phyloP scores from a whole-genome alignment of 345 rosid species.

The Euphorbia tirucalli region DNA sequence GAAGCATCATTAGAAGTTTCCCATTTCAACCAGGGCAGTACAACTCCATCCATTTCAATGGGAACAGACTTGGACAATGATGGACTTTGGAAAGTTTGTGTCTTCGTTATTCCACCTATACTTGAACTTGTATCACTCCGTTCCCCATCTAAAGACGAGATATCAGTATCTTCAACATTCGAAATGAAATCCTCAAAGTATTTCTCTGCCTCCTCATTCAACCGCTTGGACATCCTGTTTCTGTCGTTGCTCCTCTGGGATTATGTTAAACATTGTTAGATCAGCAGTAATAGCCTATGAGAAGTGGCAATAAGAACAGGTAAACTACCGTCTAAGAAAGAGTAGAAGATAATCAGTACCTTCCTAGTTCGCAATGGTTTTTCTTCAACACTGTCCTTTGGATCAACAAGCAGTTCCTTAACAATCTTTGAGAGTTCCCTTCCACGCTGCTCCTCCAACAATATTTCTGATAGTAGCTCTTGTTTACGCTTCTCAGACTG shows the following conservation, averaged over 20 bases:
- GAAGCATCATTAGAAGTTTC: constrained; percentile 70
- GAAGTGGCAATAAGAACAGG: constrained; percentile 14
- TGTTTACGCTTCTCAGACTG: constrained; percentile 84
- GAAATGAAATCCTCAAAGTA: constrained; percentile 84
- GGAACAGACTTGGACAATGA: constrained; percentile 38
- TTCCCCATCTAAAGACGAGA: constrained; percentile 91
- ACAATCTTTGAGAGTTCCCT: constrained; percentile 60
- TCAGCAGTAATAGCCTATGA: not conserved
- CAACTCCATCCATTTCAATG: constrained; percentile 82
- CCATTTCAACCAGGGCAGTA: constrained; percentile 93
- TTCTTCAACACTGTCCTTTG: constrained; percentile 39
- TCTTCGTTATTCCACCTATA: constrained; percentile 49
- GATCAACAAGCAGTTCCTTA: constrained; percentile 57
- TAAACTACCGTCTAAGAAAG: not conserved
- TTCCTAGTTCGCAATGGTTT: constrained; percentile 45
- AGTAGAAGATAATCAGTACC: constrained; percentile 36
- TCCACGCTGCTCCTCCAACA: constrained; percentile 65
- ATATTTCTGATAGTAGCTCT: constrained; percentile 59
- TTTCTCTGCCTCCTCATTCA: constrained; percentile 88
- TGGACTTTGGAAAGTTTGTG: constrained; percentile 40
- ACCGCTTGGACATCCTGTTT: constrained; percentile 61
- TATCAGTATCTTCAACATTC: constrained; percentile 88
- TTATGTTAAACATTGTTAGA: not conserved
- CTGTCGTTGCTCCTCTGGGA: constrained; percentile 73
- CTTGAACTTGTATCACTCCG: constrained; percentile 85